Evolutionary conservation across 2,329 filamentous ascomycete genomes (phyloP), one percentile per base, ranked within the genome.

Genomic region (Cladobotryum mycophilum): DNA sequence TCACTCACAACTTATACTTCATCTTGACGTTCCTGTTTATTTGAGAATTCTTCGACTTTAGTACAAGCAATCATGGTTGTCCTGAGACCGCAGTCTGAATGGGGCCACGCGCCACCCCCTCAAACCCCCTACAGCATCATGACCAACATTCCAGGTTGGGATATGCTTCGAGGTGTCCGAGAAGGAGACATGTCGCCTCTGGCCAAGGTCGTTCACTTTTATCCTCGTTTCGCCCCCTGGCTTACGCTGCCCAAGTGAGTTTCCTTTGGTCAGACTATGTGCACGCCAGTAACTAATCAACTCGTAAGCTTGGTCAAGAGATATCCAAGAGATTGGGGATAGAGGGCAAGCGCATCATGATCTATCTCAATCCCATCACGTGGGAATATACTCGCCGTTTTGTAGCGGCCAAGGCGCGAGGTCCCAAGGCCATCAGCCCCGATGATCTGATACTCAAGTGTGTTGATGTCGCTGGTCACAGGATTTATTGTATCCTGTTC

Each of bases 191-290:
- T 51, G 25, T 49, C 57, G 11, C 45, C 70, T 1, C 47, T 75
- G n/a, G 42, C 59, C 34, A 60, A 47, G 15, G 41, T 77, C 1
- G 64, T 65, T 45, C 69, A 72, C 49, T 65, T 77, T 25, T 78
- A 78, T 44, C 75, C 75, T 11, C 70, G 75, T 4, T 73, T 77
- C 52, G 55, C 60, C 74, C 75, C 1, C 72, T 65, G n/a, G 64
- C 68, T 1, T 60, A 60, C 30, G 60, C 64, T 15, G 63, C 61
- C 3, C 51, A 62, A 57, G 72, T 73, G 53, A 58, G 61, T 41
- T 33, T 33, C 20, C 13, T 33, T 6, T 4, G 4, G 5, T 25
- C 13, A 34, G 14, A 15, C 5, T 43, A 15, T 25, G 6, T 25
- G n/a, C 33, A 17, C 11, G 38, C 34, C 30, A 18, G 5, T 12